These are phyloP conservation scores for Herpotrichia juniperi DNA, from an alignment of 2,329 filamentous ascomycete genomes.

Conservation along the genomic window DNA sequence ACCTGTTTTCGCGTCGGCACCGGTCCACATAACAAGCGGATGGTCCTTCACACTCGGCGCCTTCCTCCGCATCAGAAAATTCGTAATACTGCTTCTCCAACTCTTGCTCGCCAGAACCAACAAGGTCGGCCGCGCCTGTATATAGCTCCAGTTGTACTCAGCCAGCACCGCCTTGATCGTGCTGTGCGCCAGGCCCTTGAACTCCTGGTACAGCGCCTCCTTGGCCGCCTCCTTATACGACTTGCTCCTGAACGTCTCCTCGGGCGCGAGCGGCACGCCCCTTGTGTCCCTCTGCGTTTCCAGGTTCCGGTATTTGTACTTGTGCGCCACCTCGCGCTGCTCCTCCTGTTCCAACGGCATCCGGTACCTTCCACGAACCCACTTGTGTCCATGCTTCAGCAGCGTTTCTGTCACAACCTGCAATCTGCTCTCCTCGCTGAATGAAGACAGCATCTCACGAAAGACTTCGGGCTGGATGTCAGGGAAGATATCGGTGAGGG, in stretches of 20 bases:
- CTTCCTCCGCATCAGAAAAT: constrained; percentile 71
- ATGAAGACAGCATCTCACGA: constrained; percentile 76
- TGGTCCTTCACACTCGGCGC: constrained; percentile 59
- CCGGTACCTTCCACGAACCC: constrained; percentile 70
- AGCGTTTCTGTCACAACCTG: constrained; percentile 79
- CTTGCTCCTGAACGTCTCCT: constrained; percentile 71
- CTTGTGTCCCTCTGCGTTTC: constrained; percentile 38
- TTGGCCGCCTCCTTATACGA: constrained; percentile 74
- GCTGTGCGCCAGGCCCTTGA: constrained; percentile 74
- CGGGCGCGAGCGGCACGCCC: constrained; percentile 55
- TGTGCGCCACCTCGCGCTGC: constrained; percentile 36
- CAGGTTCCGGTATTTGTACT: constrained; percentile 41
- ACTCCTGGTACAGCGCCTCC: constrained; percentile 73
- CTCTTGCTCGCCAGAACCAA: constrained; percentile 73
- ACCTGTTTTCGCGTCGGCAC: constrained; percentile 59
- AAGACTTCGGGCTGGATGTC: constrained; percentile 84
- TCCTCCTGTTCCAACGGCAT: constrained; percentile 44
- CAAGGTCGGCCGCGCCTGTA: constrained; percentile 72
- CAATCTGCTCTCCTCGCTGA: constrained; percentile 77
- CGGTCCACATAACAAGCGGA: constrained; percentile 68
- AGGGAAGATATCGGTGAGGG: constrained; percentile 75
- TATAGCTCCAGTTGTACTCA: constrained; percentile 81
- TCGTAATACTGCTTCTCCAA: constrained; percentile 77
- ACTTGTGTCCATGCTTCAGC: constrained; percentile 72
- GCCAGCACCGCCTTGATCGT: constrained; percentile 80